A percentile compares a stretch with the other conserved stretches of the same genome.
These are phyloP conservation scores for Exophiala lecanii-corni DNA, from an alignment of 2,329 filamentous ascomycete genomes.

Conservation along the genomic window DNA sequence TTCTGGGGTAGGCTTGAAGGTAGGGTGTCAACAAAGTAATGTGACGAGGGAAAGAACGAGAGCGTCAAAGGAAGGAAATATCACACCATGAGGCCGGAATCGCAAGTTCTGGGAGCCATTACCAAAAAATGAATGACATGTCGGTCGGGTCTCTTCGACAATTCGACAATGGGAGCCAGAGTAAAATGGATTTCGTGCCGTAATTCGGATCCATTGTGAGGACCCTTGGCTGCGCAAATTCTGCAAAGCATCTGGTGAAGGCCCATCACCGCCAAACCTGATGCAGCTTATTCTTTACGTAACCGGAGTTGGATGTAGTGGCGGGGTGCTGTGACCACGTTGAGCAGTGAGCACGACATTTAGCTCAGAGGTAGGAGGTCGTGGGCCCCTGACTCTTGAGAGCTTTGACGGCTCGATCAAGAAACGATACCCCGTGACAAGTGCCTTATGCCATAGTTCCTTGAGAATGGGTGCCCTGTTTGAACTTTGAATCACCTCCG, in stretches of 20 bases:
- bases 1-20: not conserved
- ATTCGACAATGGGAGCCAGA: constrained; percentile 16
- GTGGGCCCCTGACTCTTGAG: too few relatives aligned
- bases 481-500: too few relatives aligned
- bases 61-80: constrained; percentile 4
- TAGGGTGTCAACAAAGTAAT: too few relatives aligned
- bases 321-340: constrained; percentile 28
- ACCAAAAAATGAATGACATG: not conserved
- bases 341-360: constrained; percentile 18
- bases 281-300: constrained; percentile 37
- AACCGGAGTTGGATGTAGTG: constrained; percentile 31
- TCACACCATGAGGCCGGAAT: constrained; percentile 5
- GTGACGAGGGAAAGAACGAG: constrained; percentile 1
- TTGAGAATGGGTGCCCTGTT: too few relatives aligned
- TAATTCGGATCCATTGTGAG: constrained; percentile 19
- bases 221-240: constrained; percentile 23
- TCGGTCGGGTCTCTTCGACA: not conserved
- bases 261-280: constrained; percentile 20
- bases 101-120: constrained; percentile 1
- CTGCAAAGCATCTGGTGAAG: constrained; percentile 16
- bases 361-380: not conserved
- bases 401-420: too few relatives aligned
- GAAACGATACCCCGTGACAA: too few relatives aligned
- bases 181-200: constrained; percentile 16
- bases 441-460: too few relatives aligned